Evolutionary conservation across 441 rosid species (phyloP).

Genomic region (Adansonia gregorii): DNA sequence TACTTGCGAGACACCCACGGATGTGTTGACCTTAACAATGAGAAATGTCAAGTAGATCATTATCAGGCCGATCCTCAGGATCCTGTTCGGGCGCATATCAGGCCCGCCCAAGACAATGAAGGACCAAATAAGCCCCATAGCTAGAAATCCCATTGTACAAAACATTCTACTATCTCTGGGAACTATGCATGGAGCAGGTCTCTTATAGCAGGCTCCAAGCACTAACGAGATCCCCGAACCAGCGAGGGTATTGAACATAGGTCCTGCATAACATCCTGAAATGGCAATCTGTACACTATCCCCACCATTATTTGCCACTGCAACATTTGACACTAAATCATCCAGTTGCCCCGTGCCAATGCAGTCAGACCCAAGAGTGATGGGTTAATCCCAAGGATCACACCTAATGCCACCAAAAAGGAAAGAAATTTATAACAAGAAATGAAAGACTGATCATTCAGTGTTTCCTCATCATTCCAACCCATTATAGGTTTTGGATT

Average conservation of each 20-base stretch:
- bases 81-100: conserved; percentile 41
- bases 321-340: conserved; percentile 74
- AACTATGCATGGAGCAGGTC: conserved; percentile 34
- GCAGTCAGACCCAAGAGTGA: conserved; percentile 76
- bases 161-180: conserved; percentile 36
- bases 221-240: conserved; percentile 63
- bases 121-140: conserved; percentile 56
- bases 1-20: conserved; percentile 29
- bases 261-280: conserved; percentile 93
- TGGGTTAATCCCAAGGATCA: conserved; percentile 73
- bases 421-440: conserved; percentile 45
- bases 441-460: conserved; percentile 31
- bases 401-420: conserved; percentile 64
- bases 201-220: conserved; percentile 38
- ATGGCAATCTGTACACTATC: conserved; percentile 79
- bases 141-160: conserved; percentile 39
- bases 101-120: conserved; percentile 41
- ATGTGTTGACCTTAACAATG: conserved; percentile 31
- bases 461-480: conserved; percentile 62
- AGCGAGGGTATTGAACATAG: conserved; percentile 86
- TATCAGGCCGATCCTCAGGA: conserved; percentile 54
- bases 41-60: conserved; percentile 42
- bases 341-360: conserved; percentile 99
- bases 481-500: conserved; percentile 66
- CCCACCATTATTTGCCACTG: conserved; percentile 70